phyloP scores from a whole-genome alignment of 1,284 basidiomycete genomes.

The Rhizoctonia solani region DNA sequence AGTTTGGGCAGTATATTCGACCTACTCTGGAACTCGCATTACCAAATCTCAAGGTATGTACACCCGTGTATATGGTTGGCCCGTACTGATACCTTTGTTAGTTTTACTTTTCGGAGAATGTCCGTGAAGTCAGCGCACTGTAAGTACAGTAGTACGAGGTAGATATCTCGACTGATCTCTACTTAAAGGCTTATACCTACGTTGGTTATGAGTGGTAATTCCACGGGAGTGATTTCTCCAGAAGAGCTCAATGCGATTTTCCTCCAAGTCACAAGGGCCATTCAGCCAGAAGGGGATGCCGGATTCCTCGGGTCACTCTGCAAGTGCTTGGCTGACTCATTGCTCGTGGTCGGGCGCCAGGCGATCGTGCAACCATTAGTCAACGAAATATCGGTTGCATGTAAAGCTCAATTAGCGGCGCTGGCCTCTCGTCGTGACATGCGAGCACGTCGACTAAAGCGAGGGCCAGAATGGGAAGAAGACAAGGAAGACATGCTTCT shows the following conservation, averaged over 20 bases:
- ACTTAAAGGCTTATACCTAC: conserved; percentile 68
- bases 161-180: conserved; percentile 6
- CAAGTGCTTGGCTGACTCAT: conserved; percentile 70
- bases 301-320: conserved; percentile 77
- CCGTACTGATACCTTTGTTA: conserved; percentile 37
- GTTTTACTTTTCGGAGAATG: conserved; percentile 82
- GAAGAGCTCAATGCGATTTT: conserved; percentile 73
- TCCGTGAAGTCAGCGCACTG: conserved; percentile 76
- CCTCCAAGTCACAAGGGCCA: conserved; percentile 66
- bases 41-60: conserved; percentile 54
- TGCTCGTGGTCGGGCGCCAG: conserved; percentile 60
- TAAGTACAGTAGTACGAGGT: conserved; percentile 45
- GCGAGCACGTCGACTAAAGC: conserved; percentile 49
- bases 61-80: neutral
- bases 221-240: conserved; percentile 66
- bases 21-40: conserved; percentile 73
- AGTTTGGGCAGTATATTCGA: conserved; percentile 73
- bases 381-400: conserved; percentile 48
- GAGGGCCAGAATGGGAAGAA: conserved; percentile 50
- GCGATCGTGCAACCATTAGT: conserved; percentile 57
- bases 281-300: conserved; percentile 67
- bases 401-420: conserved; percentile 67
- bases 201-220: conserved; percentile 69
- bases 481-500: conserved; percentile 71
- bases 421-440: conserved; percentile 67